Evolutionary conservation across 164 flowering plant species (phyloP).

Genomic region (Macadamia tetraphylla): DNA sequence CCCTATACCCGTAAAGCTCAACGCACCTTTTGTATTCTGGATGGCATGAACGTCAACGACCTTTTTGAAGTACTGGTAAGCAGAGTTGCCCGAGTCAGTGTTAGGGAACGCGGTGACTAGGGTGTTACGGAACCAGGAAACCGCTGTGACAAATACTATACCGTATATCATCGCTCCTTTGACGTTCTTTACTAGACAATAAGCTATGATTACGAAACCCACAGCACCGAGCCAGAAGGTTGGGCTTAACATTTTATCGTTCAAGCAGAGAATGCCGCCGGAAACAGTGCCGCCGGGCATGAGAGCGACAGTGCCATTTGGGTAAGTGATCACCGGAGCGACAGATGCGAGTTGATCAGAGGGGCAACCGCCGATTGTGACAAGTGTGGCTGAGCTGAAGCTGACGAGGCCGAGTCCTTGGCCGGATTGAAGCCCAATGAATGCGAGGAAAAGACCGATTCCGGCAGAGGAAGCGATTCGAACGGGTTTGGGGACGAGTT

Average conservation of each 20-base stretch:
- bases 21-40: conserved; percentile 66
- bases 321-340: conserved; percentile 53
- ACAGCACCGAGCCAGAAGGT: conserved; percentile 80
- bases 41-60: conserved; percentile 75
- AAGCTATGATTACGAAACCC: conserved; percentile 77
- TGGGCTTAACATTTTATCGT: conserved; percentile 69
- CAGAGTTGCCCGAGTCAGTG: conserved; percentile 48
- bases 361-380: conserved; percentile 82
- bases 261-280: conserved; percentile 49
- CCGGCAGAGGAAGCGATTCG: conserved; percentile 79
- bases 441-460: conserved; percentile 84
- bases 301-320: conserved; percentile 58
- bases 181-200: conserved; percentile 55
- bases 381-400: conserved; percentile 61
- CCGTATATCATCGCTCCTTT: conserved; percentile 97
- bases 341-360: conserved; percentile 34
- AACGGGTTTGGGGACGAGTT: conserved; percentile 72
- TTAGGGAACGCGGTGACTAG: conserved; percentile 68
- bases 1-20: conserved; percentile 49
- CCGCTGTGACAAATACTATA: conserved; percentile 74
- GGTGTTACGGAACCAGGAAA: conserved; percentile 88
- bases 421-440: conserved; percentile 74
- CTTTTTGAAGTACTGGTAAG: conserved; percentile 58
- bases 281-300: conserved; percentile 65
- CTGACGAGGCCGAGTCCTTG: conserved; percentile 81